Percentiles rank a stretch among this genome's conserved stretches.
phyloP scores from a whole-genome alignment of 2,329 filamentous ascomycete species.

The Venturia effusa region DNA sequence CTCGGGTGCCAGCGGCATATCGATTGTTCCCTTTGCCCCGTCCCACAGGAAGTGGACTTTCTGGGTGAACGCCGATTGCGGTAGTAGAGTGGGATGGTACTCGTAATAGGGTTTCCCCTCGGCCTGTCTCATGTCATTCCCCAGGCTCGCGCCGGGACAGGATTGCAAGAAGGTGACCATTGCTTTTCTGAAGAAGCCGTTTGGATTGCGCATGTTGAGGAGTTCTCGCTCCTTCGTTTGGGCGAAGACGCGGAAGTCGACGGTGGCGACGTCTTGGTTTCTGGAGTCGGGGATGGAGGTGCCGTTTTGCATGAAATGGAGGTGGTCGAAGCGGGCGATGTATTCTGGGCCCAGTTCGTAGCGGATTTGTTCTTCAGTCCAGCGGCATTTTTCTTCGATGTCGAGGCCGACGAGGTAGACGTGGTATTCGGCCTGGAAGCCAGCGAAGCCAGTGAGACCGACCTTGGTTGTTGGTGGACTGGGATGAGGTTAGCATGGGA shows the following conservation, averaged over 20 bases:
- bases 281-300: background rate
- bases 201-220: background rate
- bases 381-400: slow-evolving; percentile 20
- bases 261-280: slow-evolving; percentile 19
- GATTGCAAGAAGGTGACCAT: slow-evolving; percentile 17
- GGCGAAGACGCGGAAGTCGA: slow-evolving; percentile 13
- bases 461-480: slow-evolving; percentile 13
- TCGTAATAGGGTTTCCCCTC: slow-evolving; percentile 16
- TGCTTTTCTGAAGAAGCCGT: slow-evolving; percentile 20
- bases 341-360: slow-evolving; percentile 13
- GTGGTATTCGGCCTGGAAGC: slow-evolving; percentile 13
- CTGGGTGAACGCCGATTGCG: slow-evolving; percentile 16
- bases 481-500: too few species aligned
- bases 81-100: slow-evolving; percentile 16
- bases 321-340: slow-evolving; percentile 5
- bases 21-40: too few species aligned
- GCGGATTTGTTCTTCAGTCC: slow-evolving; percentile 18
- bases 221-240: slow-evolving; percentile 12
- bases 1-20: too few species aligned
- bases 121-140: slow-evolving; percentile 15
- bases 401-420: slow-evolving; percentile 20
- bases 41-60: slow-evolving; percentile 16
- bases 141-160: slow-evolving; percentile 12
- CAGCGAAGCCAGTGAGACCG: slow-evolving; percentile 18
- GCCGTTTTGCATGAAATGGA: slow-evolving; percentile 14